Conservation (phyloP, 176 grass and related monocot species). For the Olyra latifolia region DNA sequence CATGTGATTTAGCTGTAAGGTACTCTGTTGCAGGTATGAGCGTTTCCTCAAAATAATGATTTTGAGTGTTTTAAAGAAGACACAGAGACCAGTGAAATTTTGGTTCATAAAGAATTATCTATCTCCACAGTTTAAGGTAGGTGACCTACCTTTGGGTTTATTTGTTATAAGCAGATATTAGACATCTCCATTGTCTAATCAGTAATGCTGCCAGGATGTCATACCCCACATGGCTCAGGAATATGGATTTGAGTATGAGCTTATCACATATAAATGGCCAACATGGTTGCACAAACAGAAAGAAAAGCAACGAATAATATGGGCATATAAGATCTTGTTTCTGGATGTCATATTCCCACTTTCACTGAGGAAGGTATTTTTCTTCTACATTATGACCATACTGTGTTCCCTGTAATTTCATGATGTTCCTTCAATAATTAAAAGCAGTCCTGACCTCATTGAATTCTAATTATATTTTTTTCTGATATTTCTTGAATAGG, state of each 20-base stretch:
- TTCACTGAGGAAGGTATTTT: constrained; percentile 84
- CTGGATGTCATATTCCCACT: constrained; percentile 98
- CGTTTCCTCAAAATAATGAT: constrained; percentile 99
- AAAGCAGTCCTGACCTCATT: constrained; percentile 11
- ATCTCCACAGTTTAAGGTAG: constrained; percentile 98
- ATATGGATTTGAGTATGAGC: constrained; percentile 94
- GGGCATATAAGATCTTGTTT: constrained; percentile 99
- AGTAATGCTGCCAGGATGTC: constrained; percentile 66
- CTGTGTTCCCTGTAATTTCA: constrained; percentile 23
- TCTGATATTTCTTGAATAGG: constrained; percentile 48
- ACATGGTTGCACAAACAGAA: constrained; percentile 99
- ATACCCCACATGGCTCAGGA: constrained; percentile 94
- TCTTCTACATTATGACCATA: neutral
- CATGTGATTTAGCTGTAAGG: constrained; percentile 28
- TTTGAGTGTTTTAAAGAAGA: constrained; percentile 94
- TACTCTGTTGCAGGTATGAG: constrained; percentile 72
- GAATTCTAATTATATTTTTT: constrained; percentile 25
- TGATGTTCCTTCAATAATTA: neutral
- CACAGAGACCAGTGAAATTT: constrained; percentile 93
- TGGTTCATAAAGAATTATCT: constrained; percentile 99
- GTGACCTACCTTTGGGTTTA: constrained; percentile 32
- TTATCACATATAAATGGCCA: constrained; percentile 98
- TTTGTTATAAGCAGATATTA: constrained; percentile 14
- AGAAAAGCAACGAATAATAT: constrained; percentile 99
- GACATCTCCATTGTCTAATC: constrained; percentile 32